Percentiles rank a stretch among this genome's conserved stretches.
Evolutionary conservation across 805 yeast species (phyloP).

Genomic region (Candida taoyuanica): DNA sequence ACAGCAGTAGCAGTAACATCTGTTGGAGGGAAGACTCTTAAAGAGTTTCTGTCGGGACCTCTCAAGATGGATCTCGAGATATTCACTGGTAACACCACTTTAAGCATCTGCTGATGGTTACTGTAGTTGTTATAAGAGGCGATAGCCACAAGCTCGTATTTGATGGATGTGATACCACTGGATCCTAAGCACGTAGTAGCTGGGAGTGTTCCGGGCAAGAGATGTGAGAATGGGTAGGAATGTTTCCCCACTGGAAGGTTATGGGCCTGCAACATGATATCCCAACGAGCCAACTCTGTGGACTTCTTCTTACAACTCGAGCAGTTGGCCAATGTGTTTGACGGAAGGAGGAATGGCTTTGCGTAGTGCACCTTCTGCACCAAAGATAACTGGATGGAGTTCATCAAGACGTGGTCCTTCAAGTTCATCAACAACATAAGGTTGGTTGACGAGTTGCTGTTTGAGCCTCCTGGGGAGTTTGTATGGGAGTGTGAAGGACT

Average conservation of each 20-base stretch:
- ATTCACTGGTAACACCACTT: slow-evolving; percentile 57
- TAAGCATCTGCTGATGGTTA: slow-evolving; percentile 33
- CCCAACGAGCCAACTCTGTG: slow-evolving; percentile 82
- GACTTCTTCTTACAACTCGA: slow-evolving; percentile 48
- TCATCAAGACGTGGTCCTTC: slow-evolving; percentile 45
- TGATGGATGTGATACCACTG: slow-evolving; percentile 45
- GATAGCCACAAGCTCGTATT: slow-evolving; percentile 72
- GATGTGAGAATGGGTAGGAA: slow-evolving; percentile 87
- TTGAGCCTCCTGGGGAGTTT: slow-evolving; percentile 19
- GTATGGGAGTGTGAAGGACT: slow-evolving; percentile 25
- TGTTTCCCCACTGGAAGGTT: slow-evolving; percentile 66
- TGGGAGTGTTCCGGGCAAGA: slow-evolving; percentile 84
- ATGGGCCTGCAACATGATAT: slow-evolving; percentile 57
- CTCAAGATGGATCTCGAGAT: slow-evolving; percentile 72
- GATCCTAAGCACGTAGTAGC: slow-evolving; percentile 64
- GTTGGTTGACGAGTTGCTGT: slow-evolving; percentile 25
- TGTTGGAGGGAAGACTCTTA: slow-evolving; percentile 94
- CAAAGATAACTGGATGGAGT: slow-evolving; percentile 57
- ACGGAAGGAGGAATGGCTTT: slow-evolving; percentile 60
- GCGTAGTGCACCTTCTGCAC: slow-evolving; percentile 67
- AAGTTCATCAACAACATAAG: slow-evolving; percentile 25
- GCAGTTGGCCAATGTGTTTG: slow-evolving; percentile 48
- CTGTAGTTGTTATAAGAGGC: slow-evolving; percentile 37
- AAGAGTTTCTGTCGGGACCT: slow-evolving; percentile 80
- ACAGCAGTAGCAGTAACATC: slow-evolving; percentile 82